Conservation (phyloP, 257 asterid genomes). For the Nicotiana benthamiana region DNA sequence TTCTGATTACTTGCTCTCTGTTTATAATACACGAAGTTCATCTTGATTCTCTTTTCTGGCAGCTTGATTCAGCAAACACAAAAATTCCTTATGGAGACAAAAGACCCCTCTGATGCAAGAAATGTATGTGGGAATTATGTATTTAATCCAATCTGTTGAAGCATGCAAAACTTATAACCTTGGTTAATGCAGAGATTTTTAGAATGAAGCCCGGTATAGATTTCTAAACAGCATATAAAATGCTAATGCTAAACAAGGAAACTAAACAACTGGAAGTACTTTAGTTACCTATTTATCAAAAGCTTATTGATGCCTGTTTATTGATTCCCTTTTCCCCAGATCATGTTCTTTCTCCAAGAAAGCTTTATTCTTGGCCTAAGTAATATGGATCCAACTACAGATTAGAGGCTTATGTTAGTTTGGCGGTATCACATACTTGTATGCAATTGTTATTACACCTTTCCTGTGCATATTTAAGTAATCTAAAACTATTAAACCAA, state of each 20-base stretch:
- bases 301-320: background rate
- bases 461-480: background rate
- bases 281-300: slow-evolving; percentile 9
- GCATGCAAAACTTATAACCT: background rate
- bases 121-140: slow-evolving; percentile 33
- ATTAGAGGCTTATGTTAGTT: background rate
- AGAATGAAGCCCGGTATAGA: background rate
- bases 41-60: slow-evolving; percentile 25
- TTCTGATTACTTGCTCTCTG: background rate
- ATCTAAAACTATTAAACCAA: no score
- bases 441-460: background rate
- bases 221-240: background rate
- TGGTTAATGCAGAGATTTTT: background rate
- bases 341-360: background rate
- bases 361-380: background rate
- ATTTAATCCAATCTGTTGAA: background rate
- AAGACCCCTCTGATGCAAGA: slow-evolving; percentile 57
- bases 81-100: slow-evolving; percentile 78
- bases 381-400: background rate
- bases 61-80: slow-evolving; percentile 84
- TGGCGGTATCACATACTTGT: background rate
- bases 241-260: background rate
- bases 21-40: background rate
- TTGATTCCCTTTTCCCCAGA: background rate
- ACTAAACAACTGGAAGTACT: slow-evolving; percentile 18